phyloP scores from a whole-genome alignment of 2,329 filamentous ascomycete species.

The Sclerotiophoma versabilis region DNA sequence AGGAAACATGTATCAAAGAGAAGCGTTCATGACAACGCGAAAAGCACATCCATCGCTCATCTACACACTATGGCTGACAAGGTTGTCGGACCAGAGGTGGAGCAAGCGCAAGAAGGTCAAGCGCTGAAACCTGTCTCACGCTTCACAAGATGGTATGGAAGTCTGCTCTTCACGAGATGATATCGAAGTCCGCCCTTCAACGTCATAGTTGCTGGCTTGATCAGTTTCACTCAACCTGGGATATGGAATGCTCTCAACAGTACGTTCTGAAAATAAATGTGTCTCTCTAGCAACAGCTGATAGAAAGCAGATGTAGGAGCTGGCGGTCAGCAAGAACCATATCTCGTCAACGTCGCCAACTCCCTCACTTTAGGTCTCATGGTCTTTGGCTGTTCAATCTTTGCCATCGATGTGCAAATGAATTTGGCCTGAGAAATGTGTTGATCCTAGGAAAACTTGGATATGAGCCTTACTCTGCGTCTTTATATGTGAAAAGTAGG shows the following conservation, averaged over 20 bases:
- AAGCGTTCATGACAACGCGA: too few relatives aligned
- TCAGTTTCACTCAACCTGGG: slow-evolving; percentile 56
- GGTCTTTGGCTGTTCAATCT: slow-evolving; percentile 37
- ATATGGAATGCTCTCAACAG: slow-evolving; percentile 58
- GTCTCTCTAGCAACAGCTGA: not conserved
- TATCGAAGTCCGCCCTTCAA: slow-evolving; percentile 59
- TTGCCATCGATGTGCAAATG: slow-evolving; percentile 37
- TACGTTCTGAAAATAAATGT: slow-evolving; percentile 26
- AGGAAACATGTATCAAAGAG: not conserved
- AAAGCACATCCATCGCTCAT: not conserved
- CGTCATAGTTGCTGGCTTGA: slow-evolving; percentile 55
- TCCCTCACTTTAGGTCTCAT: slow-evolving; percentile 58
- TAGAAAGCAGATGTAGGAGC: slow-evolving; percentile 30
- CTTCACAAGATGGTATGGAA: slow-evolving; percentile 49
- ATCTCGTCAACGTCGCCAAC: slow-evolving; percentile 53
- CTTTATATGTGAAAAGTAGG: slow-evolving; percentile 39
- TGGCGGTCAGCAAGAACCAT: slow-evolving; percentile 42
- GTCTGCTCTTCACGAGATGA: slow-evolving; percentile 52
- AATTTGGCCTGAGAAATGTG: slow-evolving; percentile 47
- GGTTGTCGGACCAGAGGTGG: slow-evolving; percentile 23
- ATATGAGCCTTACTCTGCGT: slow-evolving; percentile 42
- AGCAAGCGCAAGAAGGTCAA: slow-evolving; percentile 1
- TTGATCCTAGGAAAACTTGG: slow-evolving; percentile 41
- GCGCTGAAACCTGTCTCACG: slow-evolving; percentile 23
- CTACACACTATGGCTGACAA: slow-evolving; percentile 22